Evolutionary conservation across 2,329 filamentous ascomycete genomes (phyloP).

Genomic region (Curvularia verruculosa): DNA sequence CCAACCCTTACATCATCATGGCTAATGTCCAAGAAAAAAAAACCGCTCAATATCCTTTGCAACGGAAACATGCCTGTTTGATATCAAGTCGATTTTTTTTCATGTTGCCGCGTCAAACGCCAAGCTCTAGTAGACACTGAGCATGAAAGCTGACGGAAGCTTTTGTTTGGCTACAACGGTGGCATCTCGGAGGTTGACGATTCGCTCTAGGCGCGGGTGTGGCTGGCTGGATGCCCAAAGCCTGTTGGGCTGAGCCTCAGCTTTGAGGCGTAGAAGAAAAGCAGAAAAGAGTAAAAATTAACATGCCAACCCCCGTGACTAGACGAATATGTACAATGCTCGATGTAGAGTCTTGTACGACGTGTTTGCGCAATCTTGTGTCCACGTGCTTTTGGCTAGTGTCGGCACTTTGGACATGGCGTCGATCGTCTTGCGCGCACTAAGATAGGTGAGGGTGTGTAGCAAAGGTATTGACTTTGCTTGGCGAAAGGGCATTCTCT

Average conservation of each 20-base stretch:
- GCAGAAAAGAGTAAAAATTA: neutral
- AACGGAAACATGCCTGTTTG: neutral
- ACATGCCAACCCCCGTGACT: neutral
- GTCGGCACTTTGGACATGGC: slow-evolving; percentile 1
- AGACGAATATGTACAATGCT: neutral
- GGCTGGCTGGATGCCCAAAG: neutral
- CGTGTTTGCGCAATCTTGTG: neutral
- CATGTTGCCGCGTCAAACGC: neutral
- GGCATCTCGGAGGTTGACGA: neutral
- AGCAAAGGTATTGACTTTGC: neutral
- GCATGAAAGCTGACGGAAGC: neutral
- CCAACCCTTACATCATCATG: neutral
- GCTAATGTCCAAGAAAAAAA: too few species aligned
- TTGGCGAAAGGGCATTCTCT: neutral
- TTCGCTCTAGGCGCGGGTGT: neutral
- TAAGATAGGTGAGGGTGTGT: neutral
- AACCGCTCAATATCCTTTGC: neutral
- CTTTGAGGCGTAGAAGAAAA: neutral
- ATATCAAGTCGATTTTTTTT: neutral
- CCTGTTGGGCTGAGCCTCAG: slow-evolving; percentile 1
- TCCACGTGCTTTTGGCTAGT: neutral
- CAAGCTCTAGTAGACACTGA: neutral
- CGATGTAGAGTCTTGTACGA: neutral
- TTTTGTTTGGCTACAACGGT: neutral
- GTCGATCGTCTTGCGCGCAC: neutral